phyloP scores from a whole-genome alignment of 2,329 filamentous ascomycete genomes.

The Blastomyces parvus region DNA sequence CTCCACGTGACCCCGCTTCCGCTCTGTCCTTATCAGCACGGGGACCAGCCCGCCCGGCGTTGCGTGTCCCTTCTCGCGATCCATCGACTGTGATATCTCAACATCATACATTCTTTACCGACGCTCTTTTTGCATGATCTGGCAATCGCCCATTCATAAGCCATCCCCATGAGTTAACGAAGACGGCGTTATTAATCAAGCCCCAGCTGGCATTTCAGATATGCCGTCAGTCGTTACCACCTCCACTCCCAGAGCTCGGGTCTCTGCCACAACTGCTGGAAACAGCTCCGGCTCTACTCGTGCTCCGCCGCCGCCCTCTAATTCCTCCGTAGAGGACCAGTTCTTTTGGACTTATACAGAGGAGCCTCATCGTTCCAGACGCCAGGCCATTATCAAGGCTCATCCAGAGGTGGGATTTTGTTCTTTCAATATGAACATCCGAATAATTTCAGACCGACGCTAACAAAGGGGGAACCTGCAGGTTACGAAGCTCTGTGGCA shows the following conservation, averaged over 20 bases:
- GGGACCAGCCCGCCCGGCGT: no score
- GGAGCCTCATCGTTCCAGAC: constrained; percentile 84
- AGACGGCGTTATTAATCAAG: not conserved
- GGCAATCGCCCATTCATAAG: not conserved
- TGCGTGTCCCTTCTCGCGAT: no score
- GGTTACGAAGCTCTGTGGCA: constrained; percentile 95
- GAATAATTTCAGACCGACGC: not conserved
- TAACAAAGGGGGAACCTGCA: constrained; percentile 28
- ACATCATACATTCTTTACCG: not conserved
- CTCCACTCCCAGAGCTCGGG: constrained; percentile 23
- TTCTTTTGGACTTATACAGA: constrained; percentile 99
- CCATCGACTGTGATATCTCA: no score
- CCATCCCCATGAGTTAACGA: not conserved
- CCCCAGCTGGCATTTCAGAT: constrained; percentile 1
- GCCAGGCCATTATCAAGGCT: constrained; percentile 93
- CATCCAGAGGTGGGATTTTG: constrained; percentile 67
- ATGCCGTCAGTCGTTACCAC: constrained; percentile 28
- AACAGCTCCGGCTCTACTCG: constrained; percentile 13
- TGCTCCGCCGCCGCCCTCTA: constrained; percentile 23
- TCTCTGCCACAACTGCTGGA: constrained; percentile 13
- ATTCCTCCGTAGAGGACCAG: constrained; percentile 41
- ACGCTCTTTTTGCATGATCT: not conserved
- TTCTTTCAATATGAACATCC: not conserved
- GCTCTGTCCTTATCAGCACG: no score
- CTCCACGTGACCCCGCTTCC: no score